Evolutionary conservation across 495 filamentous ascomycete genomes (phyloP).

Genomic region (Penicillium longicatenatum): DNA sequence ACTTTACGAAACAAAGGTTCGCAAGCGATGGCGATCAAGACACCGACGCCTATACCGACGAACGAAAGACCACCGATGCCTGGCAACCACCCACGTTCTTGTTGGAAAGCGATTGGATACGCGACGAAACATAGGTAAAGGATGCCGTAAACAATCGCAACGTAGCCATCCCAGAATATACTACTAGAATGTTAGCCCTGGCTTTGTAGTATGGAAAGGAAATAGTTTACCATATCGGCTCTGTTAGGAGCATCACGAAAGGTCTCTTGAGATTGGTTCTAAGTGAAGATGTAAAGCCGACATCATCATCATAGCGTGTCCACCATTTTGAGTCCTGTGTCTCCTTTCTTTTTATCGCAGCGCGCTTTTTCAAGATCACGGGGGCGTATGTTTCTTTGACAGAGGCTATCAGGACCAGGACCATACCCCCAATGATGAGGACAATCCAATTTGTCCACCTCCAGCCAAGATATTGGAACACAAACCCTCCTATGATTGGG

Average conservation of each 20-base stretch:
- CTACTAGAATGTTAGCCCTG: too few species aligned
- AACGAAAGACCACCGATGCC: conserved; percentile 73
- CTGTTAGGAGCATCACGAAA: conserved; percentile 74
- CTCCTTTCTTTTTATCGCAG: conserved; percentile 67
- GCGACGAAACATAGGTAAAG: conserved; percentile 86
- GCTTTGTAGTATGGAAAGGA: too few species aligned
- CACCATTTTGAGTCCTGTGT: conserved; percentile 77
- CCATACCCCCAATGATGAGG: conserved; percentile 64
- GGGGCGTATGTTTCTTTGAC: conserved; percentile 81
- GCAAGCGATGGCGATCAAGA: conserved; percentile 59
- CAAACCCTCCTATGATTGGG: conserved; percentile 73
- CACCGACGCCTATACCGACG: conserved; percentile 72
- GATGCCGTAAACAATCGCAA: conserved; percentile 66
- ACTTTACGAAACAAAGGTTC: conserved; percentile 73
- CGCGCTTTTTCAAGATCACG: conserved; percentile 67
- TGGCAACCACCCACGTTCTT: conserved; percentile 69
- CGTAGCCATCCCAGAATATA: conserved; percentile 77
- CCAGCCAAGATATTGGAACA: conserved; percentile 75
- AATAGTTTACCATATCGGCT: conserved; percentile 90
- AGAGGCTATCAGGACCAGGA: conserved; percentile 50
- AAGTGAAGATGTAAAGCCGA: conserved; percentile 54
- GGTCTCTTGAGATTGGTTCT: conserved; percentile 75
- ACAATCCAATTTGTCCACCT: conserved; percentile 82
- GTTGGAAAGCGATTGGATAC: conserved; percentile 73
- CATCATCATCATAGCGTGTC: conserved; percentile 71